These are phyloP conservation scores for Corchorus olitorius DNA, from an alignment of 345 rosid species.

Conservation along the genomic window DNA sequence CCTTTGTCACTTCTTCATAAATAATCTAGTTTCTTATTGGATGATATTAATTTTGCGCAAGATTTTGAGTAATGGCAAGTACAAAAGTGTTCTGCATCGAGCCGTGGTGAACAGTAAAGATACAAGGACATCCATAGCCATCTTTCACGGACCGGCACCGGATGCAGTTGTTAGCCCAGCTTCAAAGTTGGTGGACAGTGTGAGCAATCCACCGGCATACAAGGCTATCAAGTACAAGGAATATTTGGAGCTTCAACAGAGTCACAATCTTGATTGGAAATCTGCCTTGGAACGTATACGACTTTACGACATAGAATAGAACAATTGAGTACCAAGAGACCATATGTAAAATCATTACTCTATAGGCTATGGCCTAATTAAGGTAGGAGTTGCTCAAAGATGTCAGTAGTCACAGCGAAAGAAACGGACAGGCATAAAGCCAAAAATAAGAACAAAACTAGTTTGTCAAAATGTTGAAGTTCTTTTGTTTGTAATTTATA, in stretches of 20 bases:
- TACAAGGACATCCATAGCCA: conserved; percentile 39
- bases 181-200: conserved; percentile 28
- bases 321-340: neutral
- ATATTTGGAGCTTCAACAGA: conserved; percentile 38
- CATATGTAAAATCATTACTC: too few relatives aligned
- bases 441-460: too few relatives aligned
- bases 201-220: conserved; percentile 25
- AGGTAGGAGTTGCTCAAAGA: too few relatives aligned
- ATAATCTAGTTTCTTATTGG: neutral
- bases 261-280: conserved; percentile 37
- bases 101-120: conserved; percentile 42
- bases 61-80: conserved; percentile 65
- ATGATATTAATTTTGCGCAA: neutral
- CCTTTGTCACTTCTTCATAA: neutral
- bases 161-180: conserved; percentile 42
- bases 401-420: too few relatives aligned
- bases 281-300: conserved; percentile 35
- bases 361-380: too few relatives aligned
- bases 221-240: conserved; percentile 42
- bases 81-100: conserved; percentile 52
- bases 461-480: too few relatives aligned
- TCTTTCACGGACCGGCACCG: conserved; percentile 43
- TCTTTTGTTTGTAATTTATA: too few relatives aligned
- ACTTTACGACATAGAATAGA: neutral
- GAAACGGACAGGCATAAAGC: too few relatives aligned